These are phyloP conservation scores for Solanum hybrid DNA, from an alignment of 305 asterid species.

Conservation along the genomic window DNA sequence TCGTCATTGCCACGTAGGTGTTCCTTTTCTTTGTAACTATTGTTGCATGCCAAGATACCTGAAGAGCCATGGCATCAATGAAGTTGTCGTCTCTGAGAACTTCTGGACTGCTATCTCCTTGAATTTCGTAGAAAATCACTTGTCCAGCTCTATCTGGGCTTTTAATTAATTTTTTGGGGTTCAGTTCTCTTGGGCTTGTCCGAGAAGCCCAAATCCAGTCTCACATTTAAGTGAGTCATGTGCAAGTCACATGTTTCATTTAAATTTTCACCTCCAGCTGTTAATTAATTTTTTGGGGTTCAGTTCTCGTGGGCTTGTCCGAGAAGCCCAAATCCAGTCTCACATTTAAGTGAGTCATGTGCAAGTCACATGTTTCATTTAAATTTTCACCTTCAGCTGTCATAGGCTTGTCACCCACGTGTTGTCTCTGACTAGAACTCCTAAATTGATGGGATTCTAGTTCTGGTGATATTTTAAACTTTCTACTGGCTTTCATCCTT, in stretches of 20 bases:
- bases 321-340: background rate
- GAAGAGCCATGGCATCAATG: background rate
- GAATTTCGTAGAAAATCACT: background rate
- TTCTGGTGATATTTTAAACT: background rate
- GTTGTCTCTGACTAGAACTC: background rate
- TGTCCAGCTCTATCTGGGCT: background rate
- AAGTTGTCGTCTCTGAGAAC: background rate
- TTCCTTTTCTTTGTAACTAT: background rate
- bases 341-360: background rate
- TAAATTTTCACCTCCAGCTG: background rate
- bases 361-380: background rate
- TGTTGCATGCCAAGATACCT: background rate
- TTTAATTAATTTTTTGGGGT: background rate
- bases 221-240: background rate
- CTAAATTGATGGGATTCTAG: background rate
- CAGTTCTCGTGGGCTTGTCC: background rate
- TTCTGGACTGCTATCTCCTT: background rate
- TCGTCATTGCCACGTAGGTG: background rate
- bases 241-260: background rate
- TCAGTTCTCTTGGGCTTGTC: background rate
- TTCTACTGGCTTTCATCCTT: background rate
- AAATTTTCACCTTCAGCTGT: background rate
- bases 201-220: background rate
- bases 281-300: background rate
- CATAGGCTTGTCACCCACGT: background rate